A percentile compares a stretch with the other conserved stretches of the same genome.
Conservation (phyloP, 768 basidiomycete genomes). For the Daedaleopsis sinensis region DNA sequence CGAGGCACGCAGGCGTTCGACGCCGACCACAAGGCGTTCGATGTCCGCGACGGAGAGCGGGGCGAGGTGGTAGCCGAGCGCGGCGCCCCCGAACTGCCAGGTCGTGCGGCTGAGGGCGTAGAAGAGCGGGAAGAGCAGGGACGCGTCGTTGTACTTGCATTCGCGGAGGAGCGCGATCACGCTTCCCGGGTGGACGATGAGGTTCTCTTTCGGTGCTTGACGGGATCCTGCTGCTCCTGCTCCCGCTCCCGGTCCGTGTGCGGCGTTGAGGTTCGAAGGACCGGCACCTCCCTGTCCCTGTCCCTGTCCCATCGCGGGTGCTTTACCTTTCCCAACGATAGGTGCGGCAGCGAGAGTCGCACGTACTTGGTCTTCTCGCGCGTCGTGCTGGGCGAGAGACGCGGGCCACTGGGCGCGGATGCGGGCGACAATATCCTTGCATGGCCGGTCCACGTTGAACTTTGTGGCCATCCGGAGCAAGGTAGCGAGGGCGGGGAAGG, state of each 20-base stretch:
- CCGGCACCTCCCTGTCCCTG: neutral
- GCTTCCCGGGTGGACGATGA: constrained; percentile 26
- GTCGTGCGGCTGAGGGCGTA: constrained; percentile 30
- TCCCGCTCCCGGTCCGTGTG: no score
- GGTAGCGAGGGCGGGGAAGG: constrained; percentile 22
- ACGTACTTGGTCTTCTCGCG: constrained; percentile 21
- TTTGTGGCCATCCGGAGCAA: constrained; percentile 35
- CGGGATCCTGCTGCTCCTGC: no score
- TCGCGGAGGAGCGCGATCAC: constrained; percentile 31
- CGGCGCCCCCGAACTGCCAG: constrained; percentile 23
- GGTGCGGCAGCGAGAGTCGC: constrained; percentile 6
- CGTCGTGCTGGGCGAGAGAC: constrained; percentile 28
- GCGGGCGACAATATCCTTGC: constrained; percentile 32
- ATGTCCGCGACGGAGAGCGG: constrained; percentile 26
- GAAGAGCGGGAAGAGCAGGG: constrained; percentile 29
- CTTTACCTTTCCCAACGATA: constrained; percentile 1
- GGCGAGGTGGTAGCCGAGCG: constrained; percentile 24
- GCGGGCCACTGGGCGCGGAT: constrained; percentile 37
- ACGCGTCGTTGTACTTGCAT: constrained; percentile 18
- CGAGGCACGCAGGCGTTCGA: constrained; percentile 22
- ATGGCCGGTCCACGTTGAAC: constrained; percentile 34
- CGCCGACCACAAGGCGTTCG: constrained; percentile 27
- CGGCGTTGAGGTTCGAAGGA: neutral
- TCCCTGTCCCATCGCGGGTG: neutral
- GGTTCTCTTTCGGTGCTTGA: constrained; percentile 14